Base-by-base conservation (phyloP, 352 stramenopile species). In the Elongisporangium anandrum region DNA sequence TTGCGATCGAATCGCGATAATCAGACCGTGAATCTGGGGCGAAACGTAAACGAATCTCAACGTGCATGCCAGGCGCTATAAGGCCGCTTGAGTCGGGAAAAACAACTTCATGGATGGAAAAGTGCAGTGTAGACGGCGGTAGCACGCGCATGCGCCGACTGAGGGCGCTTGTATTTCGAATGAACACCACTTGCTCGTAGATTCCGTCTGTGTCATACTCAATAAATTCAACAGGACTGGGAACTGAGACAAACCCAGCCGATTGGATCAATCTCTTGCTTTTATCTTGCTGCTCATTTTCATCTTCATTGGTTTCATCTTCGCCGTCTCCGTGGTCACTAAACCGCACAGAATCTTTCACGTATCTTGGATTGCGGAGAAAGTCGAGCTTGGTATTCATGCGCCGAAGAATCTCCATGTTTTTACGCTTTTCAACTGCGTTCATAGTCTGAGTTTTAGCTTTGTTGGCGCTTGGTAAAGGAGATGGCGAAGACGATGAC, bases 341-440 rank as follows among this genome's bases (percentile, higher is more conserved):
- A 7, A 58, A 45, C 34, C 34, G 34, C 13, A 45, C 34, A 16
- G 34, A 45, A 45, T 45, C 34, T 17, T 45, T 45, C 34, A 45
- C 61, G 54, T 73, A 91, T 3, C 84, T 72, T 12, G 84, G 81
- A 24, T 94, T 94, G 34, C 84, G 68, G 0, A 81, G 38, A 60
- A 87, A 94, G 52, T 88, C 71, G 17, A 94, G 82, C 47, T 88
- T 90, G 9, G 65, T 90, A 57, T 94, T 80, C 84, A 94, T 92
- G 16, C 80, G 81, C 8, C 77, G 55, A 12, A 92, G 73, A 55
- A 94, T 91, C 26, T 56, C 77, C 55, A 79, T 64, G 59, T 94
- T 94, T 50, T 77, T 77, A 5, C 77, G 68, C 60, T 71, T 72
- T 41, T 91, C 81, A 0, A 69, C 70, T 1, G 79, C 68, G 0